phyloP scores from a whole-genome alignment of 768 basidiomycete genomes.

The Lactarius hatsudake region DNA sequence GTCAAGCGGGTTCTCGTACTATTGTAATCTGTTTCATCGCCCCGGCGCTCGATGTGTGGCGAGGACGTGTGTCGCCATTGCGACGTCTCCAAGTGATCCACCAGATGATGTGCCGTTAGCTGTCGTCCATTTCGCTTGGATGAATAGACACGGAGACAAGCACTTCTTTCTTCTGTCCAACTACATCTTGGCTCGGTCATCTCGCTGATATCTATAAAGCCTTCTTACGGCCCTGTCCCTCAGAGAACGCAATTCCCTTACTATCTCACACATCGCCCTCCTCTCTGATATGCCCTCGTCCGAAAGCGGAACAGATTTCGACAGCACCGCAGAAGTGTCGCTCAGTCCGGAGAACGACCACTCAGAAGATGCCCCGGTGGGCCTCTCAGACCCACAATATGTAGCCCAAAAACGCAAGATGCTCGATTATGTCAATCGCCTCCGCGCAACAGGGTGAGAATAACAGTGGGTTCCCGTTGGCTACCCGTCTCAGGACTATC shows the following conservation, averaged over 20 bases:
- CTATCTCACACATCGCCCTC: not conserved
- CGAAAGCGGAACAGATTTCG: not conserved
- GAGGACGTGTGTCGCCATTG: not conserved
- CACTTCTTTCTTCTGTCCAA: not conserved
- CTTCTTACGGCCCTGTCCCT: not conserved
- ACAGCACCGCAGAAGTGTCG: not conserved
- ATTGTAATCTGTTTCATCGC: not conserved
- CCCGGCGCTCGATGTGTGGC: not conserved
- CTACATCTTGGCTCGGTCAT: not conserved
- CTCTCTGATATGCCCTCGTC: not conserved
- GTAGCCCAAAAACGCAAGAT: slow-evolving; percentile 45
- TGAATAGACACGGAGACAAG: not conserved
- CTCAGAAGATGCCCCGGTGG: slow-evolving; percentile 38
- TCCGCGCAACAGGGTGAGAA: slow-evolving; percentile 59
- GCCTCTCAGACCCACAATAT: slow-evolving; percentile 49
- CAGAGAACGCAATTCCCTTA: not conserved
- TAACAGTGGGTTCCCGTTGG: slow-evolving; percentile 7
- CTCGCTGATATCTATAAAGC: not conserved
- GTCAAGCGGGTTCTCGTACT: not conserved
- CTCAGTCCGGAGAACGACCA: not conserved
- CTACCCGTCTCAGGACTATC: slow-evolving; percentile 9
- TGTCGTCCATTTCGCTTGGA: not conserved
- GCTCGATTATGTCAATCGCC: slow-evolving; percentile 57
- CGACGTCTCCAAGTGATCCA: not conserved
- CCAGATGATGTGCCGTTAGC: not conserved